Base-by-base conservation (phyloP, 164 flowering plant genomes). In the Tetrastigma voinierianum region DNA sequence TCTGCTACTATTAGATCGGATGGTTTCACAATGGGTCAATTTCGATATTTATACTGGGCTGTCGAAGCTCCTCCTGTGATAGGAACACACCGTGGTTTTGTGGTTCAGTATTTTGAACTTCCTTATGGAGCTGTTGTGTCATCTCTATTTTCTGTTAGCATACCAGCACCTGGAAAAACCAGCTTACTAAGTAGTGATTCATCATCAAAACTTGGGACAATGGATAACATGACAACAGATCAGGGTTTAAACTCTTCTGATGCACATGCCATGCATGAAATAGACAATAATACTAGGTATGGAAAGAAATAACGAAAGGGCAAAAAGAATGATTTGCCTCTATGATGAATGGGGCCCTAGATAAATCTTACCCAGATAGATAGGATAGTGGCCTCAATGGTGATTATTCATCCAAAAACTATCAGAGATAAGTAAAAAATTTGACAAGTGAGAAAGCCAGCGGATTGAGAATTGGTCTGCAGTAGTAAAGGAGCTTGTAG, bases 61-160 rank as follows among this genome's bases (percentile, higher is more conserved):
- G 85, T 69, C 76, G 49, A 79, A 78, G 74, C 84, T 72, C 62
- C 64, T 86, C 72, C 54, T 81, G 40, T 70, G 80, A 59, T 77
- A 18, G 91, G 87, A 25, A 21, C 80, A 0, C 64, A 60, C 67
- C 15, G 18, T 65, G 52, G 61, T 86, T 67, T 9, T 85, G 51
- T 71, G 1, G 25, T 84, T 53, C 89, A 85, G 70, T 82, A 64
- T 44, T 46, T 81, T 25, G 85, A 82, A 58, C 72, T 87, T 53
- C 87, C 86, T 4, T 66, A 79, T 60, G 78, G 81, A 20, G 64
- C 61, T 62, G 62, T 74, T 52, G 17, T 75, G 11, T 71, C 77
- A 1, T 68, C 82, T 51, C 1, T 77, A 44, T 70, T 74, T 70
- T 24, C 81, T 67, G 24, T 54, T n/a, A 57, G 64, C 4, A 54